Conservation (phyloP, 495 filamentous ascomycete genomes). For the Aspergillus kassunensis region DNA sequence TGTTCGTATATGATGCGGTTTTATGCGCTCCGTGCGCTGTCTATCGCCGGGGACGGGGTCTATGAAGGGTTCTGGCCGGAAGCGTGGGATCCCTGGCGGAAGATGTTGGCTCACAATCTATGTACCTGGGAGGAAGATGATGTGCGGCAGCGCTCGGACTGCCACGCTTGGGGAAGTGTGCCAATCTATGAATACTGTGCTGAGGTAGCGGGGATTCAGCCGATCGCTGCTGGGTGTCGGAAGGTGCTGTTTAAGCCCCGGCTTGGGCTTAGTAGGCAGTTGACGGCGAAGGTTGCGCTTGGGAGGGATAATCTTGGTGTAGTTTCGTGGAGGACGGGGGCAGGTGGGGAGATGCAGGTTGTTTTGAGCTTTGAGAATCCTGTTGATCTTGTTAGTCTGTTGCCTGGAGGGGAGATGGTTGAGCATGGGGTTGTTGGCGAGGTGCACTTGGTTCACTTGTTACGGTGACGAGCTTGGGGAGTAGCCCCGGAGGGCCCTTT, state of each 20-base stretch:
- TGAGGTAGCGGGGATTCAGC: constrained; percentile 30
- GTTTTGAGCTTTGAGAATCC: constrained; percentile 23
- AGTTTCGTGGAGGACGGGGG: constrained; percentile 16
- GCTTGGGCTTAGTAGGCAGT: constrained; percentile 16
- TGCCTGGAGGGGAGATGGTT: constrained; percentile 17
- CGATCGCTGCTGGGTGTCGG: constrained; percentile 19
- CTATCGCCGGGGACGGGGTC: constrained; percentile 18
- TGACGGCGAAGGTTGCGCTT: constrained; percentile 28
- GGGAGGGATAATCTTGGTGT: constrained; percentile 29
- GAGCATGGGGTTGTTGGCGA: constrained; percentile 23
- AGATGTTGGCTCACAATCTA: constrained; percentile 33
- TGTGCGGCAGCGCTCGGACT: constrained; percentile 36
- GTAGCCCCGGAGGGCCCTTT: too few species aligned
- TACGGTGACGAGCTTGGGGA: too few species aligned
- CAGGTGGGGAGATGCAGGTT: constrained; percentile 15
- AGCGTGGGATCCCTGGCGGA: constrained; percentile 30
- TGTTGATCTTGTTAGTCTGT: constrained; percentile 24
- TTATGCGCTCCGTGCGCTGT: constrained; percentile 33
- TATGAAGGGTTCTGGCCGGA: constrained; percentile 27
- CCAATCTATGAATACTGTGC: constrained; percentile 39
- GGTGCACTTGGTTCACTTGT: background rate
- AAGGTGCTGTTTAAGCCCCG: constrained; percentile 32
- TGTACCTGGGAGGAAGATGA: constrained; percentile 42
- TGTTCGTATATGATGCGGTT: constrained; percentile 40
- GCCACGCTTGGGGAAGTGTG: constrained; percentile 42